Percentiles rank a stretch among this genome's conserved stretches.
phyloP scores from a whole-genome alignment of 2,329 filamentous ascomycete species.

The Parascedosporium putredinis region DNA sequence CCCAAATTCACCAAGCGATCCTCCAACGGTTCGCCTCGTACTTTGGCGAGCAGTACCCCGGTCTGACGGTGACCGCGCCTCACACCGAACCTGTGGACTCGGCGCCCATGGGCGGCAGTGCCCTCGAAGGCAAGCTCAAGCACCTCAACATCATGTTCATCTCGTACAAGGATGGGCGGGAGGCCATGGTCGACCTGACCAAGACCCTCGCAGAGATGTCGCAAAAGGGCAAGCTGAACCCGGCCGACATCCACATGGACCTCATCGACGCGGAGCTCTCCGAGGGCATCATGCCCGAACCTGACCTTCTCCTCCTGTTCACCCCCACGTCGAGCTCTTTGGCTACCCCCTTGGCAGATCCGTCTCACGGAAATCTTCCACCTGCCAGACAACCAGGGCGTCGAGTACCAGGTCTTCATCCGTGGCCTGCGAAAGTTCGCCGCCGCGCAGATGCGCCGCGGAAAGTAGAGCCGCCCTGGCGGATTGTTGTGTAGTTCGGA shows the following conservation, averaged over 20 bases:
- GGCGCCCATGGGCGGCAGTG: slow-evolving; percentile 16
- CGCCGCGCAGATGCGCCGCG: slow-evolving; percentile 79
- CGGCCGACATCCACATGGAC: slow-evolving; percentile 73
- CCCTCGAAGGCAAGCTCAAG: slow-evolving; percentile 11
- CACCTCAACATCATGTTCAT: slow-evolving; percentile 39
- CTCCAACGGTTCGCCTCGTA: slow-evolving; percentile 74
- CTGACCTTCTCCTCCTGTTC: slow-evolving; percentile 82
- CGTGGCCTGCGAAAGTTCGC: slow-evolving; percentile 75
- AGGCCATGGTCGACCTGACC: slow-evolving; percentile 90
- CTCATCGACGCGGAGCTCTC: slow-evolving; percentile 82
- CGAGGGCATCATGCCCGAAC: slow-evolving; percentile 72
- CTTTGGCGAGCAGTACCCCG: slow-evolving; percentile 66
- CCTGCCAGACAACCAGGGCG: slow-evolving; percentile 63
- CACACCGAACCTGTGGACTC: slow-evolving; percentile 29
- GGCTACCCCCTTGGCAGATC: slow-evolving; percentile 97
- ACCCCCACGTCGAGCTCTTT: slow-evolving; percentile 69
- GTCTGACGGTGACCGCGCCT: slow-evolving; percentile 47
- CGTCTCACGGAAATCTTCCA: slow-evolving; percentile 89
- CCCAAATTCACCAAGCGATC: slow-evolving; percentile 72
- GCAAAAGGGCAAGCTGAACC: slow-evolving; percentile 72
- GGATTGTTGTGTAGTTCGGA: slow-evolving; percentile 10
- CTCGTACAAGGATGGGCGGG: slow-evolving; percentile 78
- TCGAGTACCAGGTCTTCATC: slow-evolving; percentile 91
- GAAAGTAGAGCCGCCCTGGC: slow-evolving; percentile 34
- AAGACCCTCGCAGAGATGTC: slow-evolving; percentile 93